These are phyloP conservation scores for Euphorbia lathyris DNA, from an alignment of 345 rosid species.

Conservation along the genomic window DNA sequence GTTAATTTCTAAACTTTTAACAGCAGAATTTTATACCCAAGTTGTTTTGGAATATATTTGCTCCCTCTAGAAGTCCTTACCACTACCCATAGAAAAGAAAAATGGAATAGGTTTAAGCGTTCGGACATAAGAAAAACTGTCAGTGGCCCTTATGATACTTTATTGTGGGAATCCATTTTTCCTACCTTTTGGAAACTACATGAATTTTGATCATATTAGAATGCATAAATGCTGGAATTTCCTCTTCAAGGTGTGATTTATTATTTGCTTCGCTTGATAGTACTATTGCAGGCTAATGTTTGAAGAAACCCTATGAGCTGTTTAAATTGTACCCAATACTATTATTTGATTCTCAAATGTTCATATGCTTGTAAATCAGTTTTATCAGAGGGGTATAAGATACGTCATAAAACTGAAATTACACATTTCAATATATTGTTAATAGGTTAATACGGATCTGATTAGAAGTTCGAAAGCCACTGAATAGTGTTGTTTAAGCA, in stretches of 20 bases:
- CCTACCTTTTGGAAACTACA: background rate
- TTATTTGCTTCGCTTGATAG: background rate
- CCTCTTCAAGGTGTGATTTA: background rate
- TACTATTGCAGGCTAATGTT: too few relatives aligned
- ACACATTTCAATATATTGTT: too few relatives aligned
- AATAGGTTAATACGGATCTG: too few relatives aligned
- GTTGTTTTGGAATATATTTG: background rate
- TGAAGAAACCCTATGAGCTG: background rate
- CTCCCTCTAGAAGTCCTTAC: background rate
- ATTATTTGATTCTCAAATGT: background rate
- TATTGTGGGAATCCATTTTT: background rate
- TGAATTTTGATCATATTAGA: background rate
- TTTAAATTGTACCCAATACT: background rate
- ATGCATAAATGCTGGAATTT: background rate
- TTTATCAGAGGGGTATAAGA: too few relatives aligned
- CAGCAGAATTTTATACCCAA: background rate
- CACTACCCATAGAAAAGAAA: background rate
- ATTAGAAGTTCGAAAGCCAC: too few relatives aligned
- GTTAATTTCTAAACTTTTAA: background rate
- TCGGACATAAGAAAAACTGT: background rate
- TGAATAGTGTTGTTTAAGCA: too few relatives aligned
- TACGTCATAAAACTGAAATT: too few relatives aligned
- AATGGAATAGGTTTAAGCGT: background rate
- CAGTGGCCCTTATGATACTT: background rate
- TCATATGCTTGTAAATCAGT: background rate